A percentile compares a stretch with the other conserved stretches of the same genome.
These are phyloP conservation scores for Microthlaspi erraticum DNA, from an alignment of 345 rosid genomes.

Conservation along the genomic window DNA sequence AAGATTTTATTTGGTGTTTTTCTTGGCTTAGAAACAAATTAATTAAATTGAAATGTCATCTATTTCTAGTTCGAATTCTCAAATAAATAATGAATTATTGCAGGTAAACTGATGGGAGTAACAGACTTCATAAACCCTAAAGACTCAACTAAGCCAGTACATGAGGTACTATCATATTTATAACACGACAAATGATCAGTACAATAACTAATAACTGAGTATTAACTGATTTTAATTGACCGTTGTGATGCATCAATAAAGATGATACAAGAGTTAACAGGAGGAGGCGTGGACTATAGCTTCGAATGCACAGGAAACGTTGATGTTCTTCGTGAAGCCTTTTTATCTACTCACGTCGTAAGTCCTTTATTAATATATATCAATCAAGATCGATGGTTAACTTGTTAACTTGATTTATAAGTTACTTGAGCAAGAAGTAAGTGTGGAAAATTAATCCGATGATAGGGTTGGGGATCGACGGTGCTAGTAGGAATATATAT, in stretches of 20 bases:
- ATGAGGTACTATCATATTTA: constrained; percentile 38
- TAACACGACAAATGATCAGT: not conserved
- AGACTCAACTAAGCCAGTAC: constrained; percentile 39
- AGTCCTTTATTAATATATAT: not conserved
- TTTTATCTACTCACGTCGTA: constrained; percentile 56
- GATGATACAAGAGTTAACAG: constrained; percentile 57
- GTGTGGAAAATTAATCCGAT: not conserved
- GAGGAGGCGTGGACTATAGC: constrained; percentile 68
- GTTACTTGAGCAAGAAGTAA: constrained; percentile 13
- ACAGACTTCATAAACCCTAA: constrained; percentile 42
- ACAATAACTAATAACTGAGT: not conserved
- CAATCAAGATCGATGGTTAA: not conserved
- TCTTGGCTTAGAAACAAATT: not conserved
- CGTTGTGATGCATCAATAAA: constrained; percentile 35
- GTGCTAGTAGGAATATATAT: constrained; percentile 41
- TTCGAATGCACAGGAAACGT: constrained; percentile 65
- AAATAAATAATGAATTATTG: not conserved
- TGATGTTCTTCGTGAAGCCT: constrained; percentile 68
- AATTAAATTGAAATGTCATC: not conserved
- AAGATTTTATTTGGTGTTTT: not conserved
- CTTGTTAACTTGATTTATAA: not conserved
- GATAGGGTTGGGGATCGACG: constrained; percentile 44
- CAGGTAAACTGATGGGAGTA: constrained; percentile 41
- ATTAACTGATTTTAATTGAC: not conserved
- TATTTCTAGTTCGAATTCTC: not conserved